Evolutionary conservation across 805 yeast species (phyloP).

Genomic region (Ogataea ramenticola): DNA sequence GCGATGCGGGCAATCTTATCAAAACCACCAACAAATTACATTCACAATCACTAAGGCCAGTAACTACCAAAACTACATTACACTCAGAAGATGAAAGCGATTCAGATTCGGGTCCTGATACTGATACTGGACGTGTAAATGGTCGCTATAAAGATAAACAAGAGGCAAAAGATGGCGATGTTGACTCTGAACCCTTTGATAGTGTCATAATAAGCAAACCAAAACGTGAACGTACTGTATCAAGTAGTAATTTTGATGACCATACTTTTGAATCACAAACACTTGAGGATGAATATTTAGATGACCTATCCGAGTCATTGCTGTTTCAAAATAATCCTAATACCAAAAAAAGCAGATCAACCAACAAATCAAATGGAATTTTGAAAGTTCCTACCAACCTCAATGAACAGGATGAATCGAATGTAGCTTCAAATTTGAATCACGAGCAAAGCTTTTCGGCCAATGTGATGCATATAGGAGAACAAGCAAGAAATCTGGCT

Average conservation of each 20-base stretch:
- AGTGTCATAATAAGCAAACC: neutral
- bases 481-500: constrained; percentile 21
- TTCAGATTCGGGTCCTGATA: constrained; percentile 5
- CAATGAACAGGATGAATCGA: too few species aligned
- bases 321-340: neutral
- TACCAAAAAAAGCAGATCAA: neutral
- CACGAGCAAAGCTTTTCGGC: constrained; percentile 12
- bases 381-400: too few species aligned
- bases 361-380: neutral
- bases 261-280: constrained; percentile 15
- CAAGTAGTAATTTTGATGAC: constrained; percentile 13
- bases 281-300: constrained; percentile 20
- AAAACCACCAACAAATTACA: constrained; percentile 2
- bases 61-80: neutral
- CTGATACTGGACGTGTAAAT: constrained; percentile 1
- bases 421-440: too few species aligned
- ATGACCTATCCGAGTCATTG: constrained; percentile 16
- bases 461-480: constrained; percentile 15
- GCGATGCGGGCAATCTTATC: neutral
- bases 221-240: neutral
- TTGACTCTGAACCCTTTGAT: neutral
- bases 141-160: constrained; percentile 3
- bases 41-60: constrained; percentile 4
- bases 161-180: neutral
- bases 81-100: constrained; percentile 2